Evolutionary conservation across 139 green algal genomes (phyloP), one percentile per base, ranked within the genome.

Genomic region (Chlamydomonas sphaeroides): DNA sequence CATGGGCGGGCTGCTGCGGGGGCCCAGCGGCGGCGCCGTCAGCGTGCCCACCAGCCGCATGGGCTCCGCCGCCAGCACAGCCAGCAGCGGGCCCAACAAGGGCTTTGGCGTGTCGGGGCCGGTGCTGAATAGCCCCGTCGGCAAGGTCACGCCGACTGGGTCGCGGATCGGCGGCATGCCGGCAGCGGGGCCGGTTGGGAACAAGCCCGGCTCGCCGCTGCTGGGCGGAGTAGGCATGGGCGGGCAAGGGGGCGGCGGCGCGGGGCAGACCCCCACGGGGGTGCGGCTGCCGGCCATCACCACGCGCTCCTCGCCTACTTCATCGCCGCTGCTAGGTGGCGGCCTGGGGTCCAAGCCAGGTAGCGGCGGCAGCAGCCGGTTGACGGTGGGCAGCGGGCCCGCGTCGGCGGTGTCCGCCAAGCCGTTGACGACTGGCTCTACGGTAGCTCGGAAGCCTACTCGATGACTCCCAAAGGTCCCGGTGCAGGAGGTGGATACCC

Each of bases 211-310:
- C 32, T 80, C 74, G 20, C 74, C 74, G 74, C 74, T 80, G 20
- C n/a, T 70, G 18, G 33, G 39, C 42, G 30, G 74, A 59, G 51
- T 0, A 20, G 68, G 49, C 18, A n/a, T 57, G 17, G 38, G 49
- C 18, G 39, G 39, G 14, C 33, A 21, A 33, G 20, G 51, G 30
- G 28, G 30, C 30, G 28, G 7, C 8, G 59, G 30, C 33, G 23
- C 35, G 4, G 36, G 72, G 8, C n/a, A 23, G 23, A 36, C 10
- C 35, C 17, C 32, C 5, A 33, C 63, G 15, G 39, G 59, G 21
- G 25, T 80, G 38, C 74, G 74, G 59, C 41, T 80, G 8, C 74
- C 74, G 1, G 74, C 74, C 59, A 80, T 80, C 57, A 80, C 74
- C 15, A 80, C 59, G 2, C 11, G 74, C 15, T 70, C 74, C 2